Evolutionary conservation across 768 basidiomycete species (phyloP).

Genomic region (Leccinum barrowsii): DNA sequence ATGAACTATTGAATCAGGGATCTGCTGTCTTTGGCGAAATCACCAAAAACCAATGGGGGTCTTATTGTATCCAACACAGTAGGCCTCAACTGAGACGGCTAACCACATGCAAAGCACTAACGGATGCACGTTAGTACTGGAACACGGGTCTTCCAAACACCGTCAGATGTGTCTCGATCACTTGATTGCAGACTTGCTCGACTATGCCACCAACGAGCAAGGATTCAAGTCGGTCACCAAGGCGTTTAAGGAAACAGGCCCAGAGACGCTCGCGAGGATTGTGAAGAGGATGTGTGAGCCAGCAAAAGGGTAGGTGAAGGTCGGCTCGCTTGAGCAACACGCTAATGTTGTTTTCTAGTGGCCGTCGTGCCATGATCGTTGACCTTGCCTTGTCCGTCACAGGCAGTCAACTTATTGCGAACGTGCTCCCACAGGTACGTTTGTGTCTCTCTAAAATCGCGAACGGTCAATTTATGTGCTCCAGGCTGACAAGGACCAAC

Average conservation of each 20-base stretch:
- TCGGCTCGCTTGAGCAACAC: background rate
- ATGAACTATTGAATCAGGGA: conserved; percentile 77
- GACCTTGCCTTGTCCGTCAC: conserved; percentile 81
- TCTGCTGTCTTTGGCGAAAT: conserved; percentile 67
- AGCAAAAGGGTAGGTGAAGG: conserved; percentile 58
- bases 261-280: conserved; percentile 68
- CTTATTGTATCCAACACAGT: conserved; percentile 87
- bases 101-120: conserved; percentile 3
- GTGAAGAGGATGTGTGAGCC: conserved; percentile 84
- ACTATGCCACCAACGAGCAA: conserved; percentile 79
- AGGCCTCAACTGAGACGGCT: conserved; percentile 27
- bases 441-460: background rate
- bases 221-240: conserved; percentile 87
- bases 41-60: conserved; percentile 85
- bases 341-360: conserved; percentile 35
- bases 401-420: conserved; percentile 83
- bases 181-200: conserved; percentile 69
- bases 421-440: conserved; percentile 70
- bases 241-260: conserved; percentile 80
- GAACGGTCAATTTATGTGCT: conserved; percentile 8
- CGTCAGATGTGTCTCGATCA: conserved; percentile 76
- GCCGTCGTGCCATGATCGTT: conserved; percentile 81
- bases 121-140: conserved; percentile 52
- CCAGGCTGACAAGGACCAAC: conserved; percentile 84
- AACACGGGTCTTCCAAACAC: conserved; percentile 78